Percentiles rank a stretch among this genome's conserved stretches.
These are phyloP conservation scores for Trypethelium eluteriae DNA, from an alignment of 495 filamentous ascomycete genomes.

Conservation along the genomic window DNA sequence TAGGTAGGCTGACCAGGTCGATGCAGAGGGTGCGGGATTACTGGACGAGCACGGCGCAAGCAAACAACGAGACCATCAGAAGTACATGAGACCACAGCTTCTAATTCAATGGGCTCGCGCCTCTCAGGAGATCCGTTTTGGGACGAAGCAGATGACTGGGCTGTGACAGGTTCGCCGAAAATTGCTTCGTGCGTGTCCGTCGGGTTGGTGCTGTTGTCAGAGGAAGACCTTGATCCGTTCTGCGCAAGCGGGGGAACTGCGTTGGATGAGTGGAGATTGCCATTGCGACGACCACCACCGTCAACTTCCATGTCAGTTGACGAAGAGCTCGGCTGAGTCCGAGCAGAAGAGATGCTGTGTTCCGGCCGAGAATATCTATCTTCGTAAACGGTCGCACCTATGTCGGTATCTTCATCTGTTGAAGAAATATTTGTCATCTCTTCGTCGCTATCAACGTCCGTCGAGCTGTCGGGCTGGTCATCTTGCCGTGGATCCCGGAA, in stretches of 20 bases:
- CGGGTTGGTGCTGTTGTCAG: conserved; percentile 26
- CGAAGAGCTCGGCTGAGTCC: conserved; percentile 8
- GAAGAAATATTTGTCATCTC: conserved; percentile 35
- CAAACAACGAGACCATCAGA: conserved; percentile 84
- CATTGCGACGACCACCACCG: neutral
- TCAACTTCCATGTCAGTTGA: conserved; percentile 23
- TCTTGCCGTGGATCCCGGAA: conserved; percentile 63
- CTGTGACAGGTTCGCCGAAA: conserved; percentile 32
- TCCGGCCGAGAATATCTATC: conserved; percentile 5
- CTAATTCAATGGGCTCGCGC: conserved; percentile 53
- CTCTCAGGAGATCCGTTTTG: conserved; percentile 22
- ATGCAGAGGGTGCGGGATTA: conserved; percentile 50
- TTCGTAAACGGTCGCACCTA: conserved; percentile 32
- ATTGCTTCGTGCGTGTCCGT: conserved; percentile 34
- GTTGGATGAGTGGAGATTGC: conserved; percentile 5
- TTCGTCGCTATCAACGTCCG: conserved; percentile 34
- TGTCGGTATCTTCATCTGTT: conserved; percentile 29
- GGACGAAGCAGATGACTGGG: conserved; percentile 39
- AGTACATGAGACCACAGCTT: conserved; percentile 84
- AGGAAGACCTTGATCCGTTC: conserved; percentile 22
- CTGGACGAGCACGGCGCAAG: conserved; percentile 64
- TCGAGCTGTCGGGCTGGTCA: conserved; percentile 33
- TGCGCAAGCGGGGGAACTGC: neutral
- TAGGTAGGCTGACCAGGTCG: conserved; percentile 42
- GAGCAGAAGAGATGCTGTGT: neutral